These are phyloP conservation scores for Mariannaea elegans DNA, from an alignment of 2,329 filamentous ascomycete genomes.

Conservation along the genomic window DNA sequence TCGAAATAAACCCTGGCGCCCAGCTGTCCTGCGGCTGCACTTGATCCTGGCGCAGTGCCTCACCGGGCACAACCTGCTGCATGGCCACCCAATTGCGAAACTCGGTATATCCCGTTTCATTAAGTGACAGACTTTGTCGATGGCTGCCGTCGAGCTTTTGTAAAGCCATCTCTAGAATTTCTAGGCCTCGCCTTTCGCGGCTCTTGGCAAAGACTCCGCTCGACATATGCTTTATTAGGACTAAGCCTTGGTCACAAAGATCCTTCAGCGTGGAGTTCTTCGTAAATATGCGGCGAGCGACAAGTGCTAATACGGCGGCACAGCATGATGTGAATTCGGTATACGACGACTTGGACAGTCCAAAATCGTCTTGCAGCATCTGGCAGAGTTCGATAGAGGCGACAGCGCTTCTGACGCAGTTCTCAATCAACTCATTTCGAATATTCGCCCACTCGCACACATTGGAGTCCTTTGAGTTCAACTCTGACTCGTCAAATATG, in stretches of 20 bases:
- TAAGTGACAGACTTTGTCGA: neutral
- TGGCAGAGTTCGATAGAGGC: constrained; percentile 29
- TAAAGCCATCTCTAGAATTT: constrained; percentile 22
- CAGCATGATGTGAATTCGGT: constrained; percentile 33
- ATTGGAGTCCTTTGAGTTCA: neutral
- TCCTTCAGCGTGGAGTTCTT: constrained; percentile 3
- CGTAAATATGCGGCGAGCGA: constrained; percentile 21
- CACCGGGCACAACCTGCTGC: constrained; percentile 29
- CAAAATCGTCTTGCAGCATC: constrained; percentile 13
- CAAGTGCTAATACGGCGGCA: constrained; percentile 27
- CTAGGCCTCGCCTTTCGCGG: constrained; percentile 21
- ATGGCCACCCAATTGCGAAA: constrained; percentile 34
- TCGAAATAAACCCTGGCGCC: neutral
- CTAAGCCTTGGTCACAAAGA: constrained; percentile 21
- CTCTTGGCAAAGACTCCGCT: constrained; percentile 21
- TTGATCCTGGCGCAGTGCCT: constrained; percentile 18
- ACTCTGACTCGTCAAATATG: constrained; percentile 20
- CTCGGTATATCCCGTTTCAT: constrained; percentile 26
- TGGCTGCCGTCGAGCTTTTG: constrained; percentile 7
- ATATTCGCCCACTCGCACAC: constrained; percentile 13
- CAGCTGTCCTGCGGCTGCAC: neutral
- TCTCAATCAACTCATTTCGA: constrained; percentile 18
- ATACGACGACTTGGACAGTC: constrained; percentile 34
- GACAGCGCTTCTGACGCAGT: constrained; percentile 25
- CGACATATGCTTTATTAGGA: constrained; percentile 26